Evolutionary conservation across 1,139 yeast species (phyloP).

Genomic region (Lodderomyces margitis): DNA sequence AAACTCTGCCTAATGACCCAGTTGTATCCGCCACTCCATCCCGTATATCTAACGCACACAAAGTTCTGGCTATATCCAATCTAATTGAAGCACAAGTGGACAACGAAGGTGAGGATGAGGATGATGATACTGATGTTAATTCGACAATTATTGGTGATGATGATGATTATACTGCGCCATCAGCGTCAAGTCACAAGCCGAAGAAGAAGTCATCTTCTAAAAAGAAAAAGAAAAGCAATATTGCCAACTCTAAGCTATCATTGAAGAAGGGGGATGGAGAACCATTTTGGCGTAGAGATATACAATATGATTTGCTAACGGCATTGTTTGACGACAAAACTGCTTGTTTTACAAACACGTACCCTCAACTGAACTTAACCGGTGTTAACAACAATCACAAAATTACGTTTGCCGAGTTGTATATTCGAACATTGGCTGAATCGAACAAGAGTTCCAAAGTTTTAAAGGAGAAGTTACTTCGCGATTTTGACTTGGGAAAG

Average conservation of each 20-base stretch:
- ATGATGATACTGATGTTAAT: conserved; percentile 16
- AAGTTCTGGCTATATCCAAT: conserved; percentile 9
- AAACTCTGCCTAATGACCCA: conserved; percentile 9
- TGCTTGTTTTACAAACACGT: conserved; percentile 66
- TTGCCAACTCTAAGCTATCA: conserved; percentile 23
- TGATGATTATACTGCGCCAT: conserved; percentile 14
- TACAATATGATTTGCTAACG: conserved; percentile 77
- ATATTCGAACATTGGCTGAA: conserved; percentile 77
- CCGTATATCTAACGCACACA: not conserved
- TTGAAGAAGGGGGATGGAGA: conserved; percentile 89
- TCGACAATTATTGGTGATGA: conserved; percentile 18
- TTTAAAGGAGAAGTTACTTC: conserved; percentile 69
- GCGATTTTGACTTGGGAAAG: conserved; percentile 61
- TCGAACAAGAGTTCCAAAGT: conserved; percentile 83
- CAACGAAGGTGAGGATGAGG: conserved; percentile 14
- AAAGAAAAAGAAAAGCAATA: conserved; percentile 13
- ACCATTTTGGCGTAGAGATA: conserved; percentile 85
- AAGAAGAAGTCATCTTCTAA: conserved; percentile 6
- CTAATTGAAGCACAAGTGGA: conserved; percentile 8
- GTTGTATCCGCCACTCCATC: conserved; percentile 15
- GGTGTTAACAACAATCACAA: conserved; percentile 43
- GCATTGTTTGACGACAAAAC: conserved; percentile 61
- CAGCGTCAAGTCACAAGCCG: not conserved
- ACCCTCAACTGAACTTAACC: conserved; percentile 34
- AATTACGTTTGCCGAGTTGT: conserved; percentile 81